Percentiles rank a stretch among this genome's conserved stretches.
Conservation (phyloP, 1,284 basidiomycete species). For the Paramarasmius palmivorus region DNA sequence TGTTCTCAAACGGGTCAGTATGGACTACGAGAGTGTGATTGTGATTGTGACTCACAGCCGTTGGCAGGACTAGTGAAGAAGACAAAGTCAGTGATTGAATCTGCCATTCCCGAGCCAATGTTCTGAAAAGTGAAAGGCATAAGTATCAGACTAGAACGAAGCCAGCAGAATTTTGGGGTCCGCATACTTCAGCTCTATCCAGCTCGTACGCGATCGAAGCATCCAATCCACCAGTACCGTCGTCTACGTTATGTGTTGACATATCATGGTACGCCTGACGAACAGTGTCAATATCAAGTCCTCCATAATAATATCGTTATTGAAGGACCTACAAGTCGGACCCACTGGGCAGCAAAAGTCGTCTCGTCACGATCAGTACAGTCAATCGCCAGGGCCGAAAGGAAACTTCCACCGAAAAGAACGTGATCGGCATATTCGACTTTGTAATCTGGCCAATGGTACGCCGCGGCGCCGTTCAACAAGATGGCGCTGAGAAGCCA, state of each 20-base stretch:
- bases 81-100: conserved; percentile 22
- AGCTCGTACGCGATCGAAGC: conserved; percentile 29
- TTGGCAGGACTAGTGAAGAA: conserved; percentile 10
- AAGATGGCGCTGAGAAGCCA: too few species aligned
- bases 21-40: conserved; percentile 1
- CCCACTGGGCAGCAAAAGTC: conserved; percentile 1
- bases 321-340: not conserved
- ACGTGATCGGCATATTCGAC: too few species aligned
- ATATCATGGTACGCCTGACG: conserved; percentile 30
- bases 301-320: too few species aligned
- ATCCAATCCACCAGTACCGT: conserved; percentile 29
- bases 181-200: conserved; percentile 22
- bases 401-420: not conserved
- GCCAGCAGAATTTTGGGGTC: not conserved
- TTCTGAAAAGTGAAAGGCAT: conserved; percentile 20
- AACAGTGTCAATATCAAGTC: too few species aligned
- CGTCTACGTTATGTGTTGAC: conserved; percentile 24
- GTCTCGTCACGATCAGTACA: not conserved
- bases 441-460: too few species aligned
- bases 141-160: not conserved
- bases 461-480: too few species aligned
- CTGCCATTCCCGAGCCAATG: conserved; percentile 24
- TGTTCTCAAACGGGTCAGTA: conserved; percentile 16
- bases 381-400: not conserved
- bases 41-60: conserved; percentile 10